Base-by-base conservation (phyloP, 2,329 filamentous ascomycete species). In the Whalleya microplaca region DNA sequence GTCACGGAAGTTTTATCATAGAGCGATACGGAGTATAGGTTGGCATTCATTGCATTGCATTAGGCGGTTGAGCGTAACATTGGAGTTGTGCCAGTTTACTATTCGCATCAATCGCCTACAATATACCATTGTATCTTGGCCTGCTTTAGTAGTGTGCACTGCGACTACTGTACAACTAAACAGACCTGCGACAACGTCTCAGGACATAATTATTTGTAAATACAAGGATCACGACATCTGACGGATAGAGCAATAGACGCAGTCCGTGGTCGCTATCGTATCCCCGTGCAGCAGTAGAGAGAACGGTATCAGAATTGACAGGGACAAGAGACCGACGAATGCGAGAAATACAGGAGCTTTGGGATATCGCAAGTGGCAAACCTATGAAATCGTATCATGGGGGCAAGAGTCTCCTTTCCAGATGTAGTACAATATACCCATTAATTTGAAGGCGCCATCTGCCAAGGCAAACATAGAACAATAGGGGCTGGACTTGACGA, bases 11-110 rank as follows among this genome's bases (percentile, higher is more conserved):
- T 45, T 59, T 43, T 20, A 48, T 21, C 47, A 57, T 51, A 46
- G 32, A 50, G 45, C 19, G 53, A 53, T 45, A 49, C 23, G 41
- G 45, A 51, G 46, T 49, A 47, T 51, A 43, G 41, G 21, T 45
- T 19, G 45, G 46, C 48, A 51, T 51, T 51, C 42, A 55, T 55
- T 27, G 60, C 51, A 58, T 59, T n/a, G 56, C 52, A 55, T 48
- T 41, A 46, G 41, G 46, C 45, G 41, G 42, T 23, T 19, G 52
- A 48, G 49, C 49, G n/a, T 48, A 49, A 52, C 18, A 45, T 44
- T 27, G 60, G 60, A 27, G 40, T 45, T 19, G 20, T 29, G 29
- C 45, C 44, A 21, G 37, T 6, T 45, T 45, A 20, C 16, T 41
- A 47, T 59, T 45, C 41, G 21, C 23, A 27, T 27, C 23, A 27